These are phyloP conservation scores for Trichoderma erinaceum DNA, from an alignment of 495 filamentous ascomycete species.

Conservation along the genomic window DNA sequence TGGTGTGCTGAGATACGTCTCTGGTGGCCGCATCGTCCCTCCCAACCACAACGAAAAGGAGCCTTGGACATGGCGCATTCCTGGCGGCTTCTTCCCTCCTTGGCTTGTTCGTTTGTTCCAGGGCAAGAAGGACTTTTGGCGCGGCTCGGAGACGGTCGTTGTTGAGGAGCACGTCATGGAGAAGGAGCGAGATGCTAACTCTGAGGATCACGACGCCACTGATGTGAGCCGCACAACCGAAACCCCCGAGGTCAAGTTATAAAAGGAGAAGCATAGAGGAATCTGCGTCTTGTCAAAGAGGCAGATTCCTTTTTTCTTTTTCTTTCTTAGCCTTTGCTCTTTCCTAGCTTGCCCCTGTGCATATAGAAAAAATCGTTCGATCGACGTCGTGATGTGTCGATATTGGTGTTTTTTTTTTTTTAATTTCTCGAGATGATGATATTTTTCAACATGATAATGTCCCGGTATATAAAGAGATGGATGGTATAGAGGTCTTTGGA, in stretches of 20 bases:
- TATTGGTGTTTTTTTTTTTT: background rate
- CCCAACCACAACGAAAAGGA: conserved; percentile 67
- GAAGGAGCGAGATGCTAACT: conserved; percentile 2
- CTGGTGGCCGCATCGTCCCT: conserved; percentile 63
- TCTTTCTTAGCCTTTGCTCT: background rate
- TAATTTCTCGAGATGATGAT: background rate
- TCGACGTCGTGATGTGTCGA: background rate
- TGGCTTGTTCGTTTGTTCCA: conserved; percentile 55
- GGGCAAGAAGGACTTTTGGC: conserved; percentile 69
- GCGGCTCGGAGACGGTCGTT: conserved; percentile 12
- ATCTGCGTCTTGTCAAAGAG: too few species aligned
- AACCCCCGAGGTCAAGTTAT: background rate
- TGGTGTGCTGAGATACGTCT: conserved; percentile 57
- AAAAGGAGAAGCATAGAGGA: background rate
- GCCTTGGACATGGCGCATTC: conserved; percentile 61
- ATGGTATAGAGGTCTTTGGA: background rate
- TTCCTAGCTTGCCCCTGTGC: background rate
- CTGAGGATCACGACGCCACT: background rate
- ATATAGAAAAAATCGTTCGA: background rate
- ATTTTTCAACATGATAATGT: too few species aligned
- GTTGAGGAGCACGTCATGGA: background rate
- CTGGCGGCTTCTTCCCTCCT: conserved; percentile 61
- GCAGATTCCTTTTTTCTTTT: background rate
- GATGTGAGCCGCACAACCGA: background rate
- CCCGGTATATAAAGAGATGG: background rate